Base-by-base conservation (phyloP, 306 rosid genomes). In the Fragaria ananassa region DNA sequence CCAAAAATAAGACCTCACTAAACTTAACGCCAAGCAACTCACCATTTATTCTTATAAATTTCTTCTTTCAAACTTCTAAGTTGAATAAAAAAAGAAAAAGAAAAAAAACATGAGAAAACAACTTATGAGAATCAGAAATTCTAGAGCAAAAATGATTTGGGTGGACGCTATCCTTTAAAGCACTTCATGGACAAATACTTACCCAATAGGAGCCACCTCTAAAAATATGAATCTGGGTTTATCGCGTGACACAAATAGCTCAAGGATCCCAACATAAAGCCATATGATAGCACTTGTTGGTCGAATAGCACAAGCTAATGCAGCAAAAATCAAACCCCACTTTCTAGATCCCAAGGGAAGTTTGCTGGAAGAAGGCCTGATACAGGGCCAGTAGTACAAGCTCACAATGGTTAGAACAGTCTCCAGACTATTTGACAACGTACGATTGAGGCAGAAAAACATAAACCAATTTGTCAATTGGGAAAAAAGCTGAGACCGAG, bases 141-240 rank as follows among this genome's bases (percentile, higher is more conserved):
- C 35, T 29, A 76, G 66, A 51, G 44, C 54, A 29, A 10, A 6
- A 46, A 46, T 29, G 49, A 29, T 25, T 53, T 61, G 29, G 17
- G 19, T 61, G 25, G 46, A 27, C 19, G 19, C 29, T 25, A 75
- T 13, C 14, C 76, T 51, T 63, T 11, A 71, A 57, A 56, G 76
- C 47, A 45, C 58, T 60, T 42, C 9, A 35, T 68, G 70, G 75
- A 67, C 23, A 70, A 83, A 77, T 50, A 83, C 96, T 78, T 84
- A 92, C 99, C 99, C 99, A 75, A 87, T 80, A 58, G 97, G 93
- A 79, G 84, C 93, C 45, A 90, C 93, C 89, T 95, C 97, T 7
- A 85, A 86, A 79, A 87, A 86, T 27, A 92, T 49, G 80, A 92
- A 89, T 72, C 74, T 85, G 57, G 87, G 79, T 82, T 74, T 86